These are phyloP conservation scores for Neurospora sublineolata DNA, from an alignment of 495 filamentous ascomycete genomes.

Conservation along the genomic window DNA sequence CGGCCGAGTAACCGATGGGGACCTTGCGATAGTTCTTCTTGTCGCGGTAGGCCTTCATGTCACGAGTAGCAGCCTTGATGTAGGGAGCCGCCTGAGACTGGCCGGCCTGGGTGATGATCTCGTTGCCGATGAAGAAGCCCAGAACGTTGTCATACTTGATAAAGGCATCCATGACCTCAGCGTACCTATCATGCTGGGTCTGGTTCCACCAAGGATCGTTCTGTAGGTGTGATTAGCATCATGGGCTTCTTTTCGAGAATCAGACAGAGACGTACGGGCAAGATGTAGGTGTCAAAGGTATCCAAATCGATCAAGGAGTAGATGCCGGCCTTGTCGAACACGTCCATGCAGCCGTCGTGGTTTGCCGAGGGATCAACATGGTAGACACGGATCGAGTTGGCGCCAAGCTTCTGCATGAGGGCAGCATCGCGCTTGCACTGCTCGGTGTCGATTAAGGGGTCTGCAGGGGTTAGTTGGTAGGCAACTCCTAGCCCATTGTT, in stretches of 20 bases:
- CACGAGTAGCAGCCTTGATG: slow-evolving; percentile 68
- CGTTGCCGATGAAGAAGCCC: slow-evolving; percentile 80
- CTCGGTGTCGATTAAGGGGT: slow-evolving; percentile 61
- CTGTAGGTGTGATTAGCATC: slow-evolving; percentile 20
- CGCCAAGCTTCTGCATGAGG: slow-evolving; percentile 68
- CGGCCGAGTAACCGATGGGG: slow-evolving; percentile 82
- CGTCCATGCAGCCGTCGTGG: slow-evolving; percentile 62
- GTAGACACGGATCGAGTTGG: slow-evolving; percentile 83
- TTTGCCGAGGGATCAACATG: slow-evolving; percentile 62
- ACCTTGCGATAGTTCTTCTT: slow-evolving; percentile 70
- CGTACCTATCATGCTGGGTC: slow-evolving; percentile 53
- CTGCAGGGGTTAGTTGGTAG: slow-evolving; percentile 30
- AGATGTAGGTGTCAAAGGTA: slow-evolving; percentile 68
- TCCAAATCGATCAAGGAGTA: slow-evolving; percentile 77
- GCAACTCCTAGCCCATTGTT: slow-evolving; percentile 9
- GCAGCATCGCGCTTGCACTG: slow-evolving; percentile 71
- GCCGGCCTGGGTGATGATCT: slow-evolving; percentile 54
- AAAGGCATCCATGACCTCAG: slow-evolving; percentile 67
- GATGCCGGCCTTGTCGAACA: slow-evolving; percentile 60
- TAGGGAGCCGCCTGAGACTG: slow-evolving; percentile 63
- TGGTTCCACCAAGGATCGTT: slow-evolving; percentile 54
- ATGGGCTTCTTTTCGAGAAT: slow-evolving; percentile 2
- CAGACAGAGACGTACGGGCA: slow-evolving; percentile 41
- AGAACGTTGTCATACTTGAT: slow-evolving; percentile 66
- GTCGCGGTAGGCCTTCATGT: slow-evolving; percentile 73